Base-by-base conservation (phyloP, 2,329 filamentous ascomycete genomes). In the Endocalyx cinctus region DNA sequence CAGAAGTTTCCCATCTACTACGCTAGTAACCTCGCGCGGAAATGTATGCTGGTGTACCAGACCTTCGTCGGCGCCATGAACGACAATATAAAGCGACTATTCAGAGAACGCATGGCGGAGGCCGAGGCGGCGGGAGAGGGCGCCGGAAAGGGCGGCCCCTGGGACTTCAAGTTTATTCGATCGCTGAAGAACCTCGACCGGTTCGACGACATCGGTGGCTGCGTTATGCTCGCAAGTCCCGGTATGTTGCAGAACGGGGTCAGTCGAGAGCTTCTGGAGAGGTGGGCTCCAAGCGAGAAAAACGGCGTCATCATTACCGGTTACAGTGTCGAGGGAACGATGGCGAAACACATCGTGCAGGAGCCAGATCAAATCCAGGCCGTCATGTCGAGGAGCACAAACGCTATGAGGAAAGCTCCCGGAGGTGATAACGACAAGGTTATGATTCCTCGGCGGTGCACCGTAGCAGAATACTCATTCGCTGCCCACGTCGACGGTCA, bases 31-130 rank as follows among this genome's bases (percentile, higher is more conserved):
- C 77, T 97, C 26, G 92, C 92, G 1, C 74, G 90, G 42, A 92
- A 95, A 62, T 98, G 92, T 65, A 98, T 98, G 92, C 78, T 96
- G 18, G 88, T 97, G 4, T 98, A 98, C 57, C 92, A 97, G 59
- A 98, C 92, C 2, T 98, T 97, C 52, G 87, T 97, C 30, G 87
- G 89, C 30, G 88, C 89, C 35, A 98, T 98, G 92, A 98, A 98
- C 58, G 90, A 97, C 54, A 97, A 96, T 52, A 97, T 98, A 68
- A 96, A 95, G 60, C 79, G 87, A 10, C 75, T 95, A n/a, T 96
- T 96, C 62, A 76, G 84, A 33, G 88, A 94, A 60, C 80, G 87
- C 29, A 94, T 95, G 79, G 87, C 87, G 4, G 87, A 94, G 57
- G 86, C 87, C 8, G 87, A 94, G 57, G 82, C 84, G 1, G 81